These are phyloP conservation scores for Aristolochia californica DNA, from an alignment of 164 flowering plant genomes.

Conservation along the genomic window DNA sequence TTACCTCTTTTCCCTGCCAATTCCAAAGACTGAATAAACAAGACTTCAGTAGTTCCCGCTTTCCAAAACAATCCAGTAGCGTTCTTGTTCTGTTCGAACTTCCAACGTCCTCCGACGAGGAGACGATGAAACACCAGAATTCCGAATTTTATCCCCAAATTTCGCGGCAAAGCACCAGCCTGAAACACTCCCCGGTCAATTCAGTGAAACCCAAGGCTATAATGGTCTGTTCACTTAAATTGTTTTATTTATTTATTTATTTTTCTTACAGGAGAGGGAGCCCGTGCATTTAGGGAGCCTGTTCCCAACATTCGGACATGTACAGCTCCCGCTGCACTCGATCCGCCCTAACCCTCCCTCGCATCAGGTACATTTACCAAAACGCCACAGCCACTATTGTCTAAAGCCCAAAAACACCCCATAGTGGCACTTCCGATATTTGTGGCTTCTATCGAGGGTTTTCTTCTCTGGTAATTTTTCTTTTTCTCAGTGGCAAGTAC, in stretches of 20 bases:
- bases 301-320: constrained; percentile 53
- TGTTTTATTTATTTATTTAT: background rate
- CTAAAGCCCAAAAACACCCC: too few relatives aligned
- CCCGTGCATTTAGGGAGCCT: constrained; percentile 21
- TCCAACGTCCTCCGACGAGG: too few relatives aligned
- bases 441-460: background rate
- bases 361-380: constrained; percentile 9
- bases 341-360: constrained; percentile 38
- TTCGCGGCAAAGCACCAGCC: background rate
- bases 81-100: too few relatives aligned
- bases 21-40: too few relatives aligned
- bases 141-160: too few relatives aligned
- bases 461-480: too few relatives aligned
- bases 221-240: background rate
- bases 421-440: background rate
- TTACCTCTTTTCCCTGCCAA: too few relatives aligned
- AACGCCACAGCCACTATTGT: background rate
- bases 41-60: too few relatives aligned
- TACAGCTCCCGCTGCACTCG: constrained; percentile 30
- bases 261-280: constrained; percentile 18
- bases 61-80: too few relatives aligned
- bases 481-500: background rate
- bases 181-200: background rate
- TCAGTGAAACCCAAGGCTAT: background rate
- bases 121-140: too few relatives aligned